Evolutionary conservation across 129 eudicot species (phyloP).

Genomic region (Lonicera japonica): DNA sequence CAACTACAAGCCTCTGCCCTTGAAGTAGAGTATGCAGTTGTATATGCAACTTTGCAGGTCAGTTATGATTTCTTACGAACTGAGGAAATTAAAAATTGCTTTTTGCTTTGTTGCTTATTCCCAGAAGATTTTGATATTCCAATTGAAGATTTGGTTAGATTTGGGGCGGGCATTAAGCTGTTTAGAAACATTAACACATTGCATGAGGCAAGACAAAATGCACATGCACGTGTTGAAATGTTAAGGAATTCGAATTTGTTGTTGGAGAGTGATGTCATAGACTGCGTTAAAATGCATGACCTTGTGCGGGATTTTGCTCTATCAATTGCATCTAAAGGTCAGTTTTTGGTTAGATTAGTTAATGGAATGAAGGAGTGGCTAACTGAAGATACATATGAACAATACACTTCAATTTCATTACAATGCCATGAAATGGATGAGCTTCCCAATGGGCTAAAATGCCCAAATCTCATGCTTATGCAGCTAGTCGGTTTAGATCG

Average conservation of each 20-base stretch:
- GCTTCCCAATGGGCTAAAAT: neutral
- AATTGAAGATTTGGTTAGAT: constrained; percentile 7
- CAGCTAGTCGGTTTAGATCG: neutral
- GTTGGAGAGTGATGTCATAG: neutral
- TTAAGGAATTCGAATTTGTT: constrained; percentile 9
- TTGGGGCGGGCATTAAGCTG: constrained; percentile 10
- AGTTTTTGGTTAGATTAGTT: constrained; percentile 2
- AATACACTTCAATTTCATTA: constrained; percentile 7
- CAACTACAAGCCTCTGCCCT: neutral
- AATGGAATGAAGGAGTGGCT: neutral
- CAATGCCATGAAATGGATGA: neutral
- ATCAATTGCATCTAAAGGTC: constrained; percentile 7
- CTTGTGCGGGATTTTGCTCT: constrained; percentile 21
- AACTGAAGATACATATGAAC: neutral
- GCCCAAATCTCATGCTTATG: constrained; percentile 15
- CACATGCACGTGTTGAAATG: neutral
- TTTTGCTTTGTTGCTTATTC: constrained; percentile 4
- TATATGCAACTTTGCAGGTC: neutral
- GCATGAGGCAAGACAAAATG: constrained; percentile 8
- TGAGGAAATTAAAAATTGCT: neutral
- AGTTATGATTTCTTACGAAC: neutral
- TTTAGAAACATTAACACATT: neutral
- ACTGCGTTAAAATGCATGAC: constrained; percentile 21
- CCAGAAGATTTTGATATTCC: constrained; percentile 9
- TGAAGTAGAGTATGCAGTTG: neutral